These are phyloP conservation scores for Fragosphaeria purpurea DNA, from an alignment of 2,329 filamentous ascomycete genomes.

Conservation along the genomic window DNA sequence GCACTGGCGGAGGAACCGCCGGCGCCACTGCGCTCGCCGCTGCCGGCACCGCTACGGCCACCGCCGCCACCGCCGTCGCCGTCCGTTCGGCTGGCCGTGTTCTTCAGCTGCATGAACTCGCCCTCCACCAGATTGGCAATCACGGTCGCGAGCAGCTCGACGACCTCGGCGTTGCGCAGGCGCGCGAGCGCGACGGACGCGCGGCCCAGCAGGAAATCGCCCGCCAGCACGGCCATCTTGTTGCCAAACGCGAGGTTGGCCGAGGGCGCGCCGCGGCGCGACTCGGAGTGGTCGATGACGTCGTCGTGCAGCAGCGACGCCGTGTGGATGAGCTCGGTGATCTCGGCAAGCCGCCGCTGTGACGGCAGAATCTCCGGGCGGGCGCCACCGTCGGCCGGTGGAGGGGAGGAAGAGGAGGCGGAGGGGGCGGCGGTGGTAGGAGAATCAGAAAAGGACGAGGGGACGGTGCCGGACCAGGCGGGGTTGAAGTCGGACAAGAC, in stretches of 20 bases:
- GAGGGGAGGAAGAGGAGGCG: background rate
- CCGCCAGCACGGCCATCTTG: conserved; percentile 96
- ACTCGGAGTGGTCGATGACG: conserved; percentile 87
- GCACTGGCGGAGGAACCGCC: conserved; percentile 32
- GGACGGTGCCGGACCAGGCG: conserved; percentile 24
- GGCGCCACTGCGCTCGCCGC: too few relatives aligned
- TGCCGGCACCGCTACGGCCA: too few relatives aligned
- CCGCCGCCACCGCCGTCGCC: too few relatives aligned
- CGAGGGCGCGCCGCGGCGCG: conserved; percentile 72
- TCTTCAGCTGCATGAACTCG: conserved; percentile 99
- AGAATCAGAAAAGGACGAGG: background rate
- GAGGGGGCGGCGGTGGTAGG: background rate
- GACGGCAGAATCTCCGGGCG: conserved; percentile 71
- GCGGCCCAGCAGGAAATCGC: conserved; percentile 89
- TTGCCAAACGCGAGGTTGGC: conserved; percentile 96
- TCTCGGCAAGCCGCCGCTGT: conserved; percentile 86
- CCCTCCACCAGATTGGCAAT: conserved; percentile 97
- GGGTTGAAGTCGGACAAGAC: conserved; percentile 78
- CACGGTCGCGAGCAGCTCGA: conserved; percentile 87
- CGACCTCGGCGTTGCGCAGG: conserved; percentile 84
- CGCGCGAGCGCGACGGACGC: conserved; percentile 90
- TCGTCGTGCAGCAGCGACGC: conserved; percentile 95
- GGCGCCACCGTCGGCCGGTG: conserved; percentile 27
- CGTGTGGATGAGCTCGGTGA: conserved; percentile 95
- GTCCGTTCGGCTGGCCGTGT: conserved; percentile 54